A percentile compares a stretch with the other conserved stretches of the same genome.
phyloP scores from a whole-genome alignment of 2,329 filamentous ascomycete species.

The Calonectria fujianensis region DNA sequence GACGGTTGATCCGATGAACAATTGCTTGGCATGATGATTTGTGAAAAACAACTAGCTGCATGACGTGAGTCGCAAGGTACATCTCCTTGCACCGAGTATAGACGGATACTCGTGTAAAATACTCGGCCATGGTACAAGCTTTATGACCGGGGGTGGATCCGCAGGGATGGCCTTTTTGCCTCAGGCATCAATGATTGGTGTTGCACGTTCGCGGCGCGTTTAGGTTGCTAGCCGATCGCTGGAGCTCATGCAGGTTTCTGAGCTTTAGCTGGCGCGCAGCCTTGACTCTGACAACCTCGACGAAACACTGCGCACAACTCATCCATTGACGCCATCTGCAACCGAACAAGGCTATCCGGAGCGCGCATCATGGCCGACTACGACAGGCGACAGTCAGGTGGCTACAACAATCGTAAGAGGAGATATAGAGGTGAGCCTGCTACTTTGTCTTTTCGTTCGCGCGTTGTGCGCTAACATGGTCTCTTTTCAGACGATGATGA shows the following conservation, averaged over 20 bases:
- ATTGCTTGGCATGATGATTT: neutral
- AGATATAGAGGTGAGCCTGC: slow-evolving; percentile 81
- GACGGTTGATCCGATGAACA: neutral
- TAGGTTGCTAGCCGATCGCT: slow-evolving; percentile 34
- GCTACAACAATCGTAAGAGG: slow-evolving; percentile 82
- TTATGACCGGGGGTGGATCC: slow-evolving; percentile 1
- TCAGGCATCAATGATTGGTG: slow-evolving; percentile 45
- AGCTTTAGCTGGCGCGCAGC: slow-evolving; percentile 48
- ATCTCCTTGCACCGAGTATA: neutral
- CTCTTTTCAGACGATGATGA: slow-evolving; percentile 79
- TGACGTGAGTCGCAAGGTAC: neutral
- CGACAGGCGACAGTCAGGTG: slow-evolving; percentile 72
- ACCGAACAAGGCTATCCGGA: slow-evolving; percentile 35
- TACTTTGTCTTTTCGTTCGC: slow-evolving; percentile 27
- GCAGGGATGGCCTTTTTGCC: slow-evolving; percentile 35
- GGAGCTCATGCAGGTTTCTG: slow-evolving; percentile 48
- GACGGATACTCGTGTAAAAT: neutral
- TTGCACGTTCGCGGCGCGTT: slow-evolving; percentile 33
- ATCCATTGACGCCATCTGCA: slow-evolving; percentile 40
- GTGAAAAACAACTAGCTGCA: neutral
- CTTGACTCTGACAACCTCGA: slow-evolving; percentile 24
- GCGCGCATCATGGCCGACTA: slow-evolving; percentile 70
- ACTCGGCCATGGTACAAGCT: neutral
- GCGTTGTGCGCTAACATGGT: slow-evolving; percentile 46
- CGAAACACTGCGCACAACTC: slow-evolving; percentile 28